phyloP scores from a whole-genome alignment of 495 filamentous ascomycete species.

The Neurospora discreta region DNA sequence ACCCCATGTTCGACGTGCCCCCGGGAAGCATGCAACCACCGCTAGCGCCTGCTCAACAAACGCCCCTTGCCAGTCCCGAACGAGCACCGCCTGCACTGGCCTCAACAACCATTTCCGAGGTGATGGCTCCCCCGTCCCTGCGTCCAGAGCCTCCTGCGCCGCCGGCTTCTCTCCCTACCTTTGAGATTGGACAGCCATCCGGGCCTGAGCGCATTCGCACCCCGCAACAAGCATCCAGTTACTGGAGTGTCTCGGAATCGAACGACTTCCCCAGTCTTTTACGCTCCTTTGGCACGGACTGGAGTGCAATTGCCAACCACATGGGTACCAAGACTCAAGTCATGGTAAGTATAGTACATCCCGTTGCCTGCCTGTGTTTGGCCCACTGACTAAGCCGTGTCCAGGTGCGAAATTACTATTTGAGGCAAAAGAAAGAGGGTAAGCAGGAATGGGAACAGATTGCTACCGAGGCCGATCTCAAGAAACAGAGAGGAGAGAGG shows the following conservation, averaged over 20 bases:
- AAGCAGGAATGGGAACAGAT: slow-evolving; percentile 59
- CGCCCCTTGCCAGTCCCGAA: slow-evolving; percentile 27
- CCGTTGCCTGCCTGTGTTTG: not conserved
- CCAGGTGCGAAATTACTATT: slow-evolving; percentile 89
- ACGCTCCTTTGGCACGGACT: slow-evolving; percentile 80
- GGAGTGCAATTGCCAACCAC: slow-evolving; percentile 65
- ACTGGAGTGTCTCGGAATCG: slow-evolving; percentile 92
- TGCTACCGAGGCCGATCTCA: slow-evolving; percentile 58
- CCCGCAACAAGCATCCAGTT: slow-evolving; percentile 68
- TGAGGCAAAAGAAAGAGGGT: slow-evolving; percentile 55
- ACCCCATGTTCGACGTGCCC: slow-evolving; percentile 25
- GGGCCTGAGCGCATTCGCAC: slow-evolving; percentile 36
- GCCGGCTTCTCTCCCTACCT: slow-evolving; percentile 21
- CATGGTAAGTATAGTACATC: slow-evolving; percentile 56
- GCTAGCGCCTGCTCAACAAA: slow-evolving; percentile 20
- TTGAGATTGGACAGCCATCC: slow-evolving; percentile 28
- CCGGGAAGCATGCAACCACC: slow-evolving; percentile 28
- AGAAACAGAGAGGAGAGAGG: slow-evolving; percentile 57
- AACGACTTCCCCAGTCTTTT: slow-evolving; percentile 71
- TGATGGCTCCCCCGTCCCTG: slow-evolving; percentile 38
- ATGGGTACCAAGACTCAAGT: slow-evolving; percentile 90
- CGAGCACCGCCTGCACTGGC: slow-evolving; percentile 19
- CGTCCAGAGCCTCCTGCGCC: slow-evolving; percentile 36
- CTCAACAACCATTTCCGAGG: slow-evolving; percentile 28
- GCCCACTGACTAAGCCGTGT: slow-evolving; percentile 15